Conservation (phyloP, 1,139 yeast genomes). For the Debaryomycetaceae sp. region DNA sequence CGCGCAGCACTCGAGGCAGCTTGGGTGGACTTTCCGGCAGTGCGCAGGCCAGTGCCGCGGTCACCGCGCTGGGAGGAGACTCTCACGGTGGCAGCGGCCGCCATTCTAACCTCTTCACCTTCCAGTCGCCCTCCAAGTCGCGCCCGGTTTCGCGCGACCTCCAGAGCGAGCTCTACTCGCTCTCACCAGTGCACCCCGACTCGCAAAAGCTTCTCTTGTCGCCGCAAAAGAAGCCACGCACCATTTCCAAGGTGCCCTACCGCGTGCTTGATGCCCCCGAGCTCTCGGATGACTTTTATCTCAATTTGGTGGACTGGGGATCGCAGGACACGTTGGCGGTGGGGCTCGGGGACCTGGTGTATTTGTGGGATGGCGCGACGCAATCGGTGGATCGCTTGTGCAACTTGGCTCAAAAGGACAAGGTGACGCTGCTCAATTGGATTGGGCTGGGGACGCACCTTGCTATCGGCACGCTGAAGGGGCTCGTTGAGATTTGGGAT, state of each 20-base stretch:
- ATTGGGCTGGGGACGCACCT: conserved; percentile 90
- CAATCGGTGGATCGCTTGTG: conserved; percentile 84
- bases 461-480: conserved; percentile 86
- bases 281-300: conserved; percentile 86
- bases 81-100: conserved; percentile 22
- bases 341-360: conserved; percentile 83
- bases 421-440: conserved; percentile 86
- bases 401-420: conserved; percentile 58
- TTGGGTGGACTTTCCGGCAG: too few relatives aligned
- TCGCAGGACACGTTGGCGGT: conserved; percentile 84
- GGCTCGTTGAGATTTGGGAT: conserved; percentile 94
- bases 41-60: too few relatives aligned
- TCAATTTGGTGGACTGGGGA: conserved; percentile 95
- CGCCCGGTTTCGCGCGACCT: conserved; percentile 59
- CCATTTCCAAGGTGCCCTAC: conserved; percentile 82
- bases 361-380: conserved; percentile 84
- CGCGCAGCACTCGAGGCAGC: too few relatives aligned
- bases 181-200: conserved; percentile 87
- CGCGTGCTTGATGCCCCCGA: conserved; percentile 96
- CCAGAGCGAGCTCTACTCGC: conserved; percentile 70
- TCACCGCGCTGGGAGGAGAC: conserved; percentile 1
- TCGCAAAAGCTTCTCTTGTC: conserved; percentile 74
- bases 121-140: conserved; percentile 62
- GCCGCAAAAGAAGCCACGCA: conserved; percentile 76
- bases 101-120: conserved; percentile 64